Conservation (phyloP, 148 eudicot species). For the Amaranthus cruentus region DNA sequence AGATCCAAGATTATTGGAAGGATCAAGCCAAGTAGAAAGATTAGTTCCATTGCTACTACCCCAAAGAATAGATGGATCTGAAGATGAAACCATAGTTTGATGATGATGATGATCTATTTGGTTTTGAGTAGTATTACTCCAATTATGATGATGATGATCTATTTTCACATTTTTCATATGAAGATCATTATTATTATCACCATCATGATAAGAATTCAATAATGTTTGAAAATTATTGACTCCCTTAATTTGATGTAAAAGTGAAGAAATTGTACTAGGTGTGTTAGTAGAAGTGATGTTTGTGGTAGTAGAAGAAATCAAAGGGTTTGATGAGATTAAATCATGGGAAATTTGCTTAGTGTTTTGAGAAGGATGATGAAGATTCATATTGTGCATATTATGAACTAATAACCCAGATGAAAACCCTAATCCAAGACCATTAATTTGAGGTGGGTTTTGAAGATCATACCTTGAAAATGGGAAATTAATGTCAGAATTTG, state of each 20-base stretch:
- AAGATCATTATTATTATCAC: conserved; percentile 9
- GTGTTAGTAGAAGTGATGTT: no score
- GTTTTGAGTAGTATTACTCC: conserved; percentile 19
- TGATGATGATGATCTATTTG: conserved; percentile 15
- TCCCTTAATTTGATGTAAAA: conserved; percentile 32
- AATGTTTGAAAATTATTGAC: conserved; percentile 31
- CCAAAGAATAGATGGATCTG: conserved; percentile 51
- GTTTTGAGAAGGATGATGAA: conserved; percentile 1
- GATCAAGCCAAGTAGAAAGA: conserved; percentile 62
- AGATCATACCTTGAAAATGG: conserved; percentile 47
- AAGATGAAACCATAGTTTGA: conserved; percentile 24
- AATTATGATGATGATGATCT: conserved; percentile 21
- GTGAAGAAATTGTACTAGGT: background rate
- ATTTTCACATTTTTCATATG: conserved; percentile 33
- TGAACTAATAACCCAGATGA: conserved; percentile 24
- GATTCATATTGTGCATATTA: conserved; percentile 9
- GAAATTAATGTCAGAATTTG: conserved; percentile 30
- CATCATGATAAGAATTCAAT: conserved; percentile 37
- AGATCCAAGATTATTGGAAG: conserved; percentile 46
- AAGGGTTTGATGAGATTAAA: conserved; percentile 29
- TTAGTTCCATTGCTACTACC: conserved; percentile 20
- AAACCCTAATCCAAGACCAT: conserved; percentile 53
- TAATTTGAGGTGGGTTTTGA: conserved; percentile 32
- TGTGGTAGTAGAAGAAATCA: background rate
- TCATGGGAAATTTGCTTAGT: conserved; percentile 31